Percentiles rank a stretch among this genome's conserved stretches.
phyloP scores from a whole-genome alignment of 305 asterid species.

The Petunia hybrid region DNA sequence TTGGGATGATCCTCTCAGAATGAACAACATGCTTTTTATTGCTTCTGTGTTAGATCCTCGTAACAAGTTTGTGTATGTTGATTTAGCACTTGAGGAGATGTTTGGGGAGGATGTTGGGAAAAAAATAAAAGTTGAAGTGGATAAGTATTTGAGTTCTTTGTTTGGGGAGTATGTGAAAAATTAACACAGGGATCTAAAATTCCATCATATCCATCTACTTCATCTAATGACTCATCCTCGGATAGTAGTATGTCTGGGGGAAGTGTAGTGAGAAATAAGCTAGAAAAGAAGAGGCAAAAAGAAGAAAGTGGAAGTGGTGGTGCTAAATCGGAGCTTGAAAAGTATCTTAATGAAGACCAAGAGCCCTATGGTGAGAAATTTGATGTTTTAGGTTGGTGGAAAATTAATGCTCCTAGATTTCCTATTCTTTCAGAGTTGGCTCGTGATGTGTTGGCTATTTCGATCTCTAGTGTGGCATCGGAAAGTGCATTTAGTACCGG shows the following conservation, averaged over 20 bases:
- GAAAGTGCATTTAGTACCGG: constrained; percentile 3
- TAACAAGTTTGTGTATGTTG: background rate
- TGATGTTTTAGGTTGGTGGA: constrained; percentile 25
- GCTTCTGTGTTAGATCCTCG: constrained; percentile 25
- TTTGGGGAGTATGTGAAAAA: background rate
- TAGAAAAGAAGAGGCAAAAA: background rate
- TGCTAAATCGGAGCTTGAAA: background rate
- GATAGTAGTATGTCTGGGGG: background rate
- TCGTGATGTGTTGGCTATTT: constrained; percentile 27
- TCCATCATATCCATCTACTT: background rate
- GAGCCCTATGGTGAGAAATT: background rate
- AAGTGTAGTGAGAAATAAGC: background rate
- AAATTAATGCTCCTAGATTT: background rate
- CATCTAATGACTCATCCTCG: background rate
- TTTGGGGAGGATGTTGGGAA: background rate
- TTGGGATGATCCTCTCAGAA: background rate
- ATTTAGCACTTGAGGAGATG: background rate
- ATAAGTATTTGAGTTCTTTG: background rate
- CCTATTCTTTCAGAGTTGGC: background rate
- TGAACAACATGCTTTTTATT: constrained; percentile 28
- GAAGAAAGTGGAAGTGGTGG: background rate
- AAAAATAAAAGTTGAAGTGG: background rate
- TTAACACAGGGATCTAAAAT: background rate
- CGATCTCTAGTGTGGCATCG: background rate
- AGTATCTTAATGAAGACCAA: background rate